Evolutionary conservation across 2,329 filamentous ascomycete species (phyloP), one percentile per base, ranked within the genome.

Genomic region (Sporothrix protearum): DNA sequence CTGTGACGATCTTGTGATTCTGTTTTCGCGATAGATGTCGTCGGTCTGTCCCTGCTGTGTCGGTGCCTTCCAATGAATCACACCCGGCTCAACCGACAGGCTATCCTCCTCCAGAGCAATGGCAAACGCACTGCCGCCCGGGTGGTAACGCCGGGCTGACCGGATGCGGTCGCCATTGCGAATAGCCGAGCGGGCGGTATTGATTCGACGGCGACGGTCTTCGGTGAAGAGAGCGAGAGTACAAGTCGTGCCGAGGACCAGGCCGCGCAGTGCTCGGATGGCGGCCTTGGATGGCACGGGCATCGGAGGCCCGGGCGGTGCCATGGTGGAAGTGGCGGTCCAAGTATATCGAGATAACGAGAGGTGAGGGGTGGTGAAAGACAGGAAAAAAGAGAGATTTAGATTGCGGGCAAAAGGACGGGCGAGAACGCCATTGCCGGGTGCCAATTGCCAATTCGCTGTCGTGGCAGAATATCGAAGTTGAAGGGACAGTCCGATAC

Each of bases 161-260:
- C 80, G 82, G 68, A 85, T 77, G 61, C 76, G 80, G 73, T 81
- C 77, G 12, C 79, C 80, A 77, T 84, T 84, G 36, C 80, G 77
- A 55, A 82, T 77, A 12, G 80, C 79, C 66, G 77, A 76, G 63
- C 79, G 78, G 22, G 80, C 82, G 51, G 80, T 76, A 67, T 82
- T 80, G 75, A 85, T 83, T 51, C 81, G 80, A 14, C 83, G 80
- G 59, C 82, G 80, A 33, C 82, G 83, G 75, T 84, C 83, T 74
- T 84, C 83, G 70, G 80, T 80, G 70, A 84, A 73, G 53, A 84
- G 74, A 39, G 80, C 81, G 57, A 84, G 76, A 28, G 82, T 81
- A 77, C 82, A 84, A 4, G 82, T 82, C 1, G 83, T 85, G 71
- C 83, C 83, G 10, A 84, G 75, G 39, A 82, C 80, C 63, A 85